Conservation (phyloP, 768 basidiomycete genomes). For the Pisolithus marmoratus region DNA sequence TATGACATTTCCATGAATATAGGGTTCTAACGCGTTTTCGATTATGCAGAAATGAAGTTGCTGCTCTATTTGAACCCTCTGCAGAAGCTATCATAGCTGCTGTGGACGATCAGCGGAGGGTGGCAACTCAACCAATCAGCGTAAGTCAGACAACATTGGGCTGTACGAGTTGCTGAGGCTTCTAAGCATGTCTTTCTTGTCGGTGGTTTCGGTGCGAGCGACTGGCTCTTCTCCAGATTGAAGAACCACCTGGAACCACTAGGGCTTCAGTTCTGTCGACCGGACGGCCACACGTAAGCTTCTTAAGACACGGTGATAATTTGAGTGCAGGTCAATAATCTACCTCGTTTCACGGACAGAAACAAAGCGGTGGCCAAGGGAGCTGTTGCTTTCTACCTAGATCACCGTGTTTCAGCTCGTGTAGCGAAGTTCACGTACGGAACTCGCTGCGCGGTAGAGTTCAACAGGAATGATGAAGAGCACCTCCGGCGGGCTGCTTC, state of each 20-base stretch:
- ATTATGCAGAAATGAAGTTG: constrained; percentile 21
- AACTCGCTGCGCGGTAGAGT: constrained; percentile 23
- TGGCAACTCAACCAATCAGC: constrained; percentile 16
- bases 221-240: constrained; percentile 35
- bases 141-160: constrained; percentile 11
- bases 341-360: constrained; percentile 16
- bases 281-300: constrained; percentile 45
- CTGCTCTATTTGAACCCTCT: constrained; percentile 26
- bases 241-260: constrained; percentile 27
- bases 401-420: constrained; percentile 36
- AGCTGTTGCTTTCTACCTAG: constrained; percentile 38
- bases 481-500: constrained; percentile 23
- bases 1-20: background rate
- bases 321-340: background rate
- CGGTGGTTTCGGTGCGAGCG: constrained; percentile 41
- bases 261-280: constrained; percentile 39
- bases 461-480: constrained; percentile 24
- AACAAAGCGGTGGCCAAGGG: constrained; percentile 45
- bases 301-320: background rate
- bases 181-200: constrained; percentile 35
- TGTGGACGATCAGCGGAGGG: constrained; percentile 17
- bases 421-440: constrained; percentile 38
- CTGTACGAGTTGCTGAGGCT: background rate
- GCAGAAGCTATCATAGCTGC: constrained; percentile 15
- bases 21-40: background rate